Conservation (phyloP, 139 green algal genomes). For the Tetraselmis striata region DNA sequence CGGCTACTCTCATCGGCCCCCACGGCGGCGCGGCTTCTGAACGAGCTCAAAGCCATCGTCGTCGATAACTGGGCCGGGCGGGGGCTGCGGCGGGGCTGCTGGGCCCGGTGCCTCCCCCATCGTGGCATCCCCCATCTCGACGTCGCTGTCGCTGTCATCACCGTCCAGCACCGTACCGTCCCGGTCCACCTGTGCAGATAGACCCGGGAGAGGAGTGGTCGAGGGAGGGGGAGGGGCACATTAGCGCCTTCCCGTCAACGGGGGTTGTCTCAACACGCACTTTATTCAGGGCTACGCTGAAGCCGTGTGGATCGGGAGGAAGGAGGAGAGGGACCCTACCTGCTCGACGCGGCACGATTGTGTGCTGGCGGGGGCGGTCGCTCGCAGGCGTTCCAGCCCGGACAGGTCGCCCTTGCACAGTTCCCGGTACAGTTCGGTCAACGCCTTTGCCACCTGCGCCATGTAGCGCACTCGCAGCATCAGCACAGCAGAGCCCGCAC, state of each 20-base stretch:
- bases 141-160: constrained; percentile 22
- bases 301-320: not conserved
- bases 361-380: not conserved
- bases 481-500: too few species aligned
- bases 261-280: not conserved
- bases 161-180: constrained; percentile 42
- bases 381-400: constrained; percentile 34
- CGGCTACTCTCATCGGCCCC: constrained; percentile 12
- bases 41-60: constrained; percentile 62
- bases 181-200: constrained; percentile 35
- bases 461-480: too few species aligned
- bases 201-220: not conserved
- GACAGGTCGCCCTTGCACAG: constrained; percentile 27
- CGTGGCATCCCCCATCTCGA: constrained; percentile 31
- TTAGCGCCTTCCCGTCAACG: not conserved
- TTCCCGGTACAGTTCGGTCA: constrained; percentile 48
- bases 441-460: constrained; percentile 39
- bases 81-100: not conserved
- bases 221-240: not conserved
- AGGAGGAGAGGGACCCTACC: not conserved
- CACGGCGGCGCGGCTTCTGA: constrained; percentile 29
- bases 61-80: constrained; percentile 43
- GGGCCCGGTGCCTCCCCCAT: constrained; percentile 5
- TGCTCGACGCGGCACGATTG: not conserved
- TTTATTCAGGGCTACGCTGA: not conserved